These are phyloP conservation scores for Porpolomopsis calyptriformis DNA, from an alignment of 768 basidiomycete species.

Conservation along the genomic window DNA sequence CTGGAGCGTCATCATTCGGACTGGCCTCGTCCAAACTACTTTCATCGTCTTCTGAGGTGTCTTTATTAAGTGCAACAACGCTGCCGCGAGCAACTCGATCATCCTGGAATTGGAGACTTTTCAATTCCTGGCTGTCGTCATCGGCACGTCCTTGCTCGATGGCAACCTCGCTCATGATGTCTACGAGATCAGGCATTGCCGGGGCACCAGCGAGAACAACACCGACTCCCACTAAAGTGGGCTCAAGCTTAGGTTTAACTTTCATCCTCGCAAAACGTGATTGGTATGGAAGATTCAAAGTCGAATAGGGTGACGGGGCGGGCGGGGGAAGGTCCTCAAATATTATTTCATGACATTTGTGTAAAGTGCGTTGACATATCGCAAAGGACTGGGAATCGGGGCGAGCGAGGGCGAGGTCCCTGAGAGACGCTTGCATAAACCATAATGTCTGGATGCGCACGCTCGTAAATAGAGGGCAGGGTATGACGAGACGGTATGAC, in stretches of 20 bases:
- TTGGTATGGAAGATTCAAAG: constrained; percentile 38
- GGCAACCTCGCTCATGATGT: constrained; percentile 72
- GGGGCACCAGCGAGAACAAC: constrained; percentile 67
- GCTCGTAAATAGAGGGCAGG: constrained; percentile 5
- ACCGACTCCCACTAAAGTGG: constrained; percentile 78
- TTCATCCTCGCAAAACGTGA: constrained; percentile 46
- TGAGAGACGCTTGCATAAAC: constrained; percentile 96
- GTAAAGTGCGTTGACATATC: constrained; percentile 85
- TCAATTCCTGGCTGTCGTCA: constrained; percentile 41
- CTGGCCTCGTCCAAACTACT: constrained; percentile 18
- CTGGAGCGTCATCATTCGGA: constrained; percentile 10
- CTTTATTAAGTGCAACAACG: constrained; percentile 12
- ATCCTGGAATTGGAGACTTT: constrained; percentile 37
- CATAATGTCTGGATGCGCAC: constrained; percentile 65
- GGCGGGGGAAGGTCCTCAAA: constrained; percentile 77
- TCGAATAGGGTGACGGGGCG: constrained; percentile 55
- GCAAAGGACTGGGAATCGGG: constrained; percentile 70
- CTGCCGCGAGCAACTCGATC: constrained; percentile 30
- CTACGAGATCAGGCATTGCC: constrained; percentile 64
- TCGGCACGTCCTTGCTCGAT: constrained; percentile 81
- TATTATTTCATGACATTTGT: constrained; percentile 92
- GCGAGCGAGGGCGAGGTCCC: constrained; percentile 54
- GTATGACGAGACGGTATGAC: constrained; percentile 25
- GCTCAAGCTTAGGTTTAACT: constrained; percentile 61
- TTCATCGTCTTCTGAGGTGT: constrained; percentile 27